Base-by-base conservation (phyloP, 352 stramenopile genomes). In the Phytophthora cactorum region DNA sequence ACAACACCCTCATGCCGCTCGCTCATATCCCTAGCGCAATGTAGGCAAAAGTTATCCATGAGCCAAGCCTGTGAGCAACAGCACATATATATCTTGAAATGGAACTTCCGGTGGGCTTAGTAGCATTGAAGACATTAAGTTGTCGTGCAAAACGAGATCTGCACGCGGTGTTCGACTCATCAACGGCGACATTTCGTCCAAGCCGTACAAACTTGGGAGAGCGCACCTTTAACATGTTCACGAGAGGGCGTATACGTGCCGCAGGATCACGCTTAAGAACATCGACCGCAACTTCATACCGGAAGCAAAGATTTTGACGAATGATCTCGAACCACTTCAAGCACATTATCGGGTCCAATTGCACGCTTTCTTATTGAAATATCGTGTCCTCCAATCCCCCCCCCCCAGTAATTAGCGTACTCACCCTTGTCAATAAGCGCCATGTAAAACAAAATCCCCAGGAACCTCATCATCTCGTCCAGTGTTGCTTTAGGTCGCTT, bases 351-450 rank as follows among this genome's bases (percentile, higher is more conserved):
- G 25, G 27, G 27, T 36, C 44, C 6, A 50, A 15, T 12, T 17
- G 22, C 17, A 50, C 44, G 12, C 45, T 52, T 9, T 52, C 5
- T 5, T 8, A 52, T 10, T 36, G 22, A 28, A 59, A 38, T 5
- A 39, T 51, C 4, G 0, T 46, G 27, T 51, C 38, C 14, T 51
- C 38, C 2, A 41, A 4, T n/a, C n/a, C n/a, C n/a, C n/a, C 36
- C 29, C 4, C 63, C 72, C 68, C 72, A 80, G 44, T 79, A 79
- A 45, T 75, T 75, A 3, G 67, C 38, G 38, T 68, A 66, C 38
- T 79, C 72, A 5, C 67, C 59, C 25, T 80, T 77, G 25, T 71
- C 51, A 28, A 69, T 58, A 2, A 75, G 36, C 10, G 15, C 5
- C 59, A 66, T 66, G 17, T 65, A 65, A 5, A 58, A 46, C 12